Base-by-base conservation (phyloP, 805 yeast species). In the Metschnikowia drakensbergensis region DNA sequence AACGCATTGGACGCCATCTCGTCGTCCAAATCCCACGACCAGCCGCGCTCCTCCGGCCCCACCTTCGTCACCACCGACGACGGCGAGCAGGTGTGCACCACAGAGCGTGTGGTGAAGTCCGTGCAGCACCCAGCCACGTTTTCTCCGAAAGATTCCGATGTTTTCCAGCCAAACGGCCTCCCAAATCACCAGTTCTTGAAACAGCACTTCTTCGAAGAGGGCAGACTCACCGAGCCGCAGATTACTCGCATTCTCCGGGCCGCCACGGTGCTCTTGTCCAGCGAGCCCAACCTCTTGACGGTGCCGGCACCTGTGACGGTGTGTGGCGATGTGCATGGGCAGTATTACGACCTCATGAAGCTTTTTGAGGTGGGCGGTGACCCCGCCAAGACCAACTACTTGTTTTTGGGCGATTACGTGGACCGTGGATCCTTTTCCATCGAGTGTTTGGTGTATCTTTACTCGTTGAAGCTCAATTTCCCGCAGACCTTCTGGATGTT, bases 291-390 rank as follows among this genome's bases (percentile, higher is more conserved):
- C 58, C 63, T 92, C 57, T 70, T 92, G 45, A 76, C 76, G 17
- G 86, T 94, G 1, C 91, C 90, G 3, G 95, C 97, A 0, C 99
- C 98, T 0, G 88, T 92, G 2, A 91, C 96, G 0, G 90, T 92
- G 3, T 90, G 97, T 70, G 99, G 99, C 48, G 98, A 92, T 67
- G 79, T 91, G n/a, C 98, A 92, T 67, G 99, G 99, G 13, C 98
- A 92, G 66, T 89, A 80, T 65, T 91, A 79, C 65, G 99, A 92
- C 66, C 74, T 92, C 57, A 75, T 91, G 80, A 90, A 91, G 66
- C 71, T 92, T 38, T 88, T 92, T 61, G 97, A 92, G 63, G 92
- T 90, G 13, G 96, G 97, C 35, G 98, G 98, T 2, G 83, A 85
- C 61, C 96, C 97, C 9, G 74, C 69, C 11, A 67, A 62, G n/a